Evolutionary conservation across 257 asterid genomes (phyloP).

Genomic region (Fraxinus americana): DNA sequence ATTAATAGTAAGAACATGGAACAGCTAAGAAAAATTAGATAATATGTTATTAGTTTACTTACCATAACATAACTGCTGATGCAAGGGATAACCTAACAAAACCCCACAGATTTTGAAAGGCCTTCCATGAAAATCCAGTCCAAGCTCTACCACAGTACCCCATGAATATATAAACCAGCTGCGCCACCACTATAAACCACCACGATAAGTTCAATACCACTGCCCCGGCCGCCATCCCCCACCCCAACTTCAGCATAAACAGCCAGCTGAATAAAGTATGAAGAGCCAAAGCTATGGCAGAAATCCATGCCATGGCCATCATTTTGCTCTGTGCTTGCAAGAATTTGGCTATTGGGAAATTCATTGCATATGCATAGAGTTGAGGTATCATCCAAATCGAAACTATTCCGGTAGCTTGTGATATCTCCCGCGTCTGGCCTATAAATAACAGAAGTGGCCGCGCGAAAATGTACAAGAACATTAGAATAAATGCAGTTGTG

Average conservation of each 20-base stretch:
- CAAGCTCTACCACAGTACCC: slow-evolving; percentile 58
- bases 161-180: slow-evolving; percentile 39
- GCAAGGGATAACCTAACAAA: too few species aligned
- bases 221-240: slow-evolving; percentile 52
- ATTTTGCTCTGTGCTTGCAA: slow-evolving; percentile 54
- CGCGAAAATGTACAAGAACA: slow-evolving; percentile 42
- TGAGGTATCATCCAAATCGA: slow-evolving; percentile 57
- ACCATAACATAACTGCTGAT: too few species aligned
- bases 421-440: slow-evolving; percentile 47
- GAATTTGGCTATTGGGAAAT: slow-evolving; percentile 46
- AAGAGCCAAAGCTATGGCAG: slow-evolving; percentile 33
- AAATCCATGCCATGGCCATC: slow-evolving; percentile 53
- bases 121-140: slow-evolving; percentile 42
- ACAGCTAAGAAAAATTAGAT: too few species aligned
- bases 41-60: too few species aligned
- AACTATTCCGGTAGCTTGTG: slow-evolving; percentile 38
- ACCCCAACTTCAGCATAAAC: slow-evolving; percentile 41
- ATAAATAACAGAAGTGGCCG: slow-evolving; percentile 30
- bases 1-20: too few species aligned
- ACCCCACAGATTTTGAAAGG: too few species aligned
- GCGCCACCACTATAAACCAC: slow-evolving; percentile 58
- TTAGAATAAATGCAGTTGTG: slow-evolving; percentile 28
- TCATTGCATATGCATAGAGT: slow-evolving; percentile 47
- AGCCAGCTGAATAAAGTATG: slow-evolving; percentile 55
- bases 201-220: slow-evolving; percentile 48